Evolutionary conservation across 2,329 filamentous ascomycete species (phyloP).

Genomic region (Gremmenia infestans): DNA sequence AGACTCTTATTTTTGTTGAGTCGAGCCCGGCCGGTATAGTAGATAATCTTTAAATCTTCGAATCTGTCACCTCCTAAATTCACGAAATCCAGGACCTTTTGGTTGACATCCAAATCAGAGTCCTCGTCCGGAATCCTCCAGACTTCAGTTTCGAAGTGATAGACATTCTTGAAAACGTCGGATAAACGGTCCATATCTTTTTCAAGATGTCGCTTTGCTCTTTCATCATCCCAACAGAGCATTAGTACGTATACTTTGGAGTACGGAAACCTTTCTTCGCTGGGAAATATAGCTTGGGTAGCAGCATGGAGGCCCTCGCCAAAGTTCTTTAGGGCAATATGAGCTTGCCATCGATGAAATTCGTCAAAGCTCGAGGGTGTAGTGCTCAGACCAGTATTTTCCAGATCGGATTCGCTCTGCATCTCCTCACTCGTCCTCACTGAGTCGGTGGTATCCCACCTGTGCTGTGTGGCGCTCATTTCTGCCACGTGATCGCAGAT

Average conservation of each 20-base stretch:
- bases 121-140: slow-evolving; percentile 19
- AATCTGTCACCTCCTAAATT: slow-evolving; percentile 11
- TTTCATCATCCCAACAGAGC: slow-evolving; percentile 19
- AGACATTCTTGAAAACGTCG: slow-evolving; percentile 17
- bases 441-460: neutral
- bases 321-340: slow-evolving; percentile 18
- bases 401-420: slow-evolving; percentile 2
- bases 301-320: slow-evolving; percentile 19
- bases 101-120: slow-evolving; percentile 6
- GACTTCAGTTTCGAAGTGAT: slow-evolving; percentile 18
- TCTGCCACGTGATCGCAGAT: slow-evolving; percentile 2
- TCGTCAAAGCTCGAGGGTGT: slow-evolving; percentile 8
- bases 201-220: slow-evolving; percentile 6
- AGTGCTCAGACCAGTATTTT: neutral
- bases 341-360: slow-evolving; percentile 16
- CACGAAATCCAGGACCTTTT: slow-evolving; percentile 17
- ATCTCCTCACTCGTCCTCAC: slow-evolving; percentile 4
- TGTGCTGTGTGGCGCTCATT: neutral
- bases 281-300: slow-evolving; percentile 20
- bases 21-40: slow-evolving; percentile 18
- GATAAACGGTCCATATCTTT: slow-evolving; percentile 14
- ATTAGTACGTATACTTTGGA: slow-evolving; percentile 21
- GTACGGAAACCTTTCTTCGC: slow-evolving; percentile 11
- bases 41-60: slow-evolving; percentile 22
- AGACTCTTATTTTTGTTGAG: slow-evolving; percentile 8